A percentile compares a stretch with the other conserved stretches of the same genome.
Conservation (phyloP, 306 rosid genomes). For the Heteromeles arbutifolia region DNA sequence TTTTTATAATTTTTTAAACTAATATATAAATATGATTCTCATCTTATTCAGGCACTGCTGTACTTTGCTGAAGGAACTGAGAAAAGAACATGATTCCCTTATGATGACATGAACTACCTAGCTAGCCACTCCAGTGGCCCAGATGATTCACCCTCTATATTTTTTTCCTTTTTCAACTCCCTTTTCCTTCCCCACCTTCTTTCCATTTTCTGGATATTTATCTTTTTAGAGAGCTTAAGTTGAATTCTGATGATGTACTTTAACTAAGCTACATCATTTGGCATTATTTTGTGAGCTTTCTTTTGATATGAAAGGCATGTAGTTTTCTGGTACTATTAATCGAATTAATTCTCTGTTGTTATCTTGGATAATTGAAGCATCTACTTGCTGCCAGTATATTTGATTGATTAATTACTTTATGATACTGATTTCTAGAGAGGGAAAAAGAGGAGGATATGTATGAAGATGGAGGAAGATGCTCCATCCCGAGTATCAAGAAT, state of each 20-base stretch:
- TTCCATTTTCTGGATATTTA: background rate
- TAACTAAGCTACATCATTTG: constrained; percentile 9
- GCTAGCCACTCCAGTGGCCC: background rate
- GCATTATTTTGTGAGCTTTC: constrained; percentile 17
- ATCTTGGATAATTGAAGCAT: background rate
- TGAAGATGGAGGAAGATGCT: background rate
- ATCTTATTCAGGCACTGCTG: background rate
- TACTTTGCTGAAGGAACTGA: constrained; percentile 1
- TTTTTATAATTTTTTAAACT: background rate
- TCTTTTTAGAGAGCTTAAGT: background rate
- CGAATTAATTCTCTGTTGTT: constrained; percentile 15
- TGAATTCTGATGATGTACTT: background rate
- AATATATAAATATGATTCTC: constrained; percentile 16
- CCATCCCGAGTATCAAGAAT: constrained; percentile 11
- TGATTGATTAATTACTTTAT: background rate
- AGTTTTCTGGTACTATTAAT: constrained; percentile 22
- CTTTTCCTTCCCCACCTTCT: background rate
- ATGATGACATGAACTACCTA: background rate
- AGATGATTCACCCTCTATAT: background rate
- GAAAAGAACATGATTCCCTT: background rate
- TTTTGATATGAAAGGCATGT: constrained; percentile 19
- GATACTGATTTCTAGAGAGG: background rate
- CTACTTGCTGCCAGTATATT: background rate
- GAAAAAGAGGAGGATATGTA: background rate
- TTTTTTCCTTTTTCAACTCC: background rate